Conservation (phyloP, 1,284 basidiomycete species). For the Ceratobasidium sp. region DNA sequence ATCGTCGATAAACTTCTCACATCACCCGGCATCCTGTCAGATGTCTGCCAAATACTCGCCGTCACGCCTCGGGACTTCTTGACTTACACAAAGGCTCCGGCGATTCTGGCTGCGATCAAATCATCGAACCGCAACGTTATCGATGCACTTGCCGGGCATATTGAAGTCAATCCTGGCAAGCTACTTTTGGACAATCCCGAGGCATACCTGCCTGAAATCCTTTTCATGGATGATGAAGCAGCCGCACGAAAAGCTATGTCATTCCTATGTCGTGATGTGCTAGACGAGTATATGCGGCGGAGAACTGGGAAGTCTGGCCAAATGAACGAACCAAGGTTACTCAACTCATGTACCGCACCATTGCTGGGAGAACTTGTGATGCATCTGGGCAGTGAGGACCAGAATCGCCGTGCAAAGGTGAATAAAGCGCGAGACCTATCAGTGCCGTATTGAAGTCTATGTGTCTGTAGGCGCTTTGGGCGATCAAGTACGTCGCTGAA, state of each 20-base stretch:
- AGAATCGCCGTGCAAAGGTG: conserved; percentile 56
- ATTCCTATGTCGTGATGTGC: conserved; percentile 64
- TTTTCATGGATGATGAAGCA: conserved; percentile 63
- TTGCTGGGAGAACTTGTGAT: conserved; percentile 79
- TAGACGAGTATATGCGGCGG: conserved; percentile 53
- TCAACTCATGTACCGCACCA: conserved; percentile 70
- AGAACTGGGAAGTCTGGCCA: conserved; percentile 56
- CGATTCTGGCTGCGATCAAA: conserved; percentile 75
- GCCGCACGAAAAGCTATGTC: conserved; percentile 64
- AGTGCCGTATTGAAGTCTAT: background rate
- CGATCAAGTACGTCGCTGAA: conserved; percentile 65
- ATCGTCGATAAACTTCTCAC: conserved; percentile 67
- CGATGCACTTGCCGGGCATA: conserved; percentile 55
- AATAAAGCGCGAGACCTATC: conserved; percentile 43
- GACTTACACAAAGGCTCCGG: conserved; percentile 66
- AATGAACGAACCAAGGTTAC: conserved; percentile 52
- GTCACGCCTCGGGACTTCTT: conserved; percentile 69
- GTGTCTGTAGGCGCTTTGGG: conserved; percentile 61
- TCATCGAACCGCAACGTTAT: conserved; percentile 58
- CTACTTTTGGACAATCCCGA: conserved; percentile 69
- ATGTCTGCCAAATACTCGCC: conserved; percentile 69
- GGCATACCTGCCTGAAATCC: conserved; percentile 75
- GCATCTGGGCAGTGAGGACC: conserved; percentile 71
- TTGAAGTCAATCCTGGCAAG: conserved; percentile 56
- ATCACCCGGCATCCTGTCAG: conserved; percentile 65